Conservation (phyloP, 768 basidiomycete genomes). For the Lactarius tabidus region DNA sequence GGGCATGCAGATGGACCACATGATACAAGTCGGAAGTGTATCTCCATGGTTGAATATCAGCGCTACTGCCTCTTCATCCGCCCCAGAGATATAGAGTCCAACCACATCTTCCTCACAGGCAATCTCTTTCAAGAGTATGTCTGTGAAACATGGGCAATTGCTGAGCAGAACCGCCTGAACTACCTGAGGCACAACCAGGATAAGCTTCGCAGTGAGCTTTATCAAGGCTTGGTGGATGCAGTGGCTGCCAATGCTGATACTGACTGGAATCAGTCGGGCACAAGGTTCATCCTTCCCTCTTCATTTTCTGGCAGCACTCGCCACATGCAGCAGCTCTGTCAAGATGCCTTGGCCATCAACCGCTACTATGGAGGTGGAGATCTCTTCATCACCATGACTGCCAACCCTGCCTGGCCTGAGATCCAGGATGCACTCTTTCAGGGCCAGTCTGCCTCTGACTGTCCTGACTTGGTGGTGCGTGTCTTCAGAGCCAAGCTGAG, state of each 20-base stretch:
- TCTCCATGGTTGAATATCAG: not conserved
- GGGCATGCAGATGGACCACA: no score
- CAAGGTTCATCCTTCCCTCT: not conserved
- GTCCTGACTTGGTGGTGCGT: slow-evolving; percentile 44
- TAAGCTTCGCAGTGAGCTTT: not conserved
- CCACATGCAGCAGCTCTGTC: not conserved
- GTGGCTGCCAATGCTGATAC: not conserved
- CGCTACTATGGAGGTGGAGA: not conserved
- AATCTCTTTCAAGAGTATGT: slow-evolving; percentile 1
- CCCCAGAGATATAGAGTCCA: not conserved
- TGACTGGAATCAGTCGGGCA: not conserved
- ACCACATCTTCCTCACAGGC: not conserved
- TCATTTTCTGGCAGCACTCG: no score
- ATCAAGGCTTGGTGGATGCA: not conserved
- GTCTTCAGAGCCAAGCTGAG: slow-evolving; percentile 45
- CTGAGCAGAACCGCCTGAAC: not conserved
- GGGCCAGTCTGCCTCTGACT: slow-evolving; percentile 36
- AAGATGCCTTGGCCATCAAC: slow-evolving; percentile 4
- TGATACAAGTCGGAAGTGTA: not conserved
- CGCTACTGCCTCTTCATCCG: not conserved
- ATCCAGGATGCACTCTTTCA: not conserved
- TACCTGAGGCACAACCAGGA: not conserved
- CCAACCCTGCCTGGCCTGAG: slow-evolving; percentile 47
- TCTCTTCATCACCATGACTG: slow-evolving; percentile 42
- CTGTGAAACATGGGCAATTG: not conserved